A percentile compares a stretch with the other conserved stretches of the same genome.
These are phyloP conservation scores for Creolimax fragrantissima DNA, from an alignment of 78 protist species.

Conservation along the genomic window DNA sequence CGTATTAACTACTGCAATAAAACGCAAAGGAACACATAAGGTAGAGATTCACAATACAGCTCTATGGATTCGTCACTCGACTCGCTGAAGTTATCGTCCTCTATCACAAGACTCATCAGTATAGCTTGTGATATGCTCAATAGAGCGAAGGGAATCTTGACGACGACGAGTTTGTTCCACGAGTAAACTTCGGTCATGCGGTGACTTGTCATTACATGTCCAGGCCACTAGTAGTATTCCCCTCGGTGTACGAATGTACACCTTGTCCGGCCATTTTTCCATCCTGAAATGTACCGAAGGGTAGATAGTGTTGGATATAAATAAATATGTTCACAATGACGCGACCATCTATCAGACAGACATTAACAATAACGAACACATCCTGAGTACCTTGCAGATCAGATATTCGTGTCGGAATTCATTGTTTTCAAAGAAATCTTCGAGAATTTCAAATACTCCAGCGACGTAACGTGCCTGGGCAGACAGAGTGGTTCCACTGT, in stretches of 20 bases:
- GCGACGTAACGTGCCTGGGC: slow-evolving; percentile 42
- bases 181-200: no score
- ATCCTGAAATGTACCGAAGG: not conserved
- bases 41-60: no score
- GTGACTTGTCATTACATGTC: no score
- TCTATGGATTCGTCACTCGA: no score
- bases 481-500: slow-evolving; percentile 28
- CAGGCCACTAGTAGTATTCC: slow-evolving; percentile 7
- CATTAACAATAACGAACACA: not conserved
- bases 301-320: not conserved
- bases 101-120: no score
- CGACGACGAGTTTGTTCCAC: no score
- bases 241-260: not conserved
- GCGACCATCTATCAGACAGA: not conserved
- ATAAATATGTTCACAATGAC: not conserved
- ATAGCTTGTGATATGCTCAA: no score
- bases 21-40: no score
- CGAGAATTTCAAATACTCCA: slow-evolving; percentile 14
- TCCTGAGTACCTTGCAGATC: not conserved
- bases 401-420: slow-evolving; percentile 1
- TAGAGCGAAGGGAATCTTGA: no score
- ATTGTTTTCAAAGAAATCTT: not conserved
- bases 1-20: no score
- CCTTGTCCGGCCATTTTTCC: slow-evolving; percentile 24
- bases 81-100: no score